Base-by-base conservation (phyloP, 495 filamentous ascomycete species). In the Daldinia concentrica region DNA sequence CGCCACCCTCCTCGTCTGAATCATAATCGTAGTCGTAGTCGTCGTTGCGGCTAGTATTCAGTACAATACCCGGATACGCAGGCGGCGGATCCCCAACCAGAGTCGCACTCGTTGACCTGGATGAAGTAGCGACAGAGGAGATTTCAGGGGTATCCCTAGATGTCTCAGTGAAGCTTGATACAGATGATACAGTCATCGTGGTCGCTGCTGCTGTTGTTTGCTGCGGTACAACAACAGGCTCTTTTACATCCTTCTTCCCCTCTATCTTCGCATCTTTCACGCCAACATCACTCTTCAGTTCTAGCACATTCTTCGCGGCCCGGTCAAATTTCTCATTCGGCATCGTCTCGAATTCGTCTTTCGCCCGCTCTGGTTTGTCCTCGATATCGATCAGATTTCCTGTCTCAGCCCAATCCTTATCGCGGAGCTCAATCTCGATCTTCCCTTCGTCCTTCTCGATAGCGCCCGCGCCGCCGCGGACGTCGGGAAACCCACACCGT, bases 401-500 rank as follows among this genome's bases (percentile, higher is more conserved):
- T 9, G 68, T 72, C 59, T 69, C 59, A 9, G 69, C 67, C 58
- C 69, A 72, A 30, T 80, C 77, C 19, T 55, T 22, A 52, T 82
- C 80, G 2, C 69, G 63, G 19, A 82, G 50, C 50, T 63, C 64
- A 52, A 83, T 86, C 54, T 79, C 76, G 66, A 88, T 79, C 27
- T 85, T 87, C 34, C 83, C 79, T 58, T 88, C 84, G 65, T 92
- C 90, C 37, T 84, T 86, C 56, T 84, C 83, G 4, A 93, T 83
- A 48, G 87, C 86, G 0, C 74, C 77, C 0, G 78, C 61, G 62
- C 80, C 78, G 26, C 79, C 81, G 29, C 89, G 84, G 26, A 92
- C 80, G 55, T 90, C 86, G 32, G 90, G 87, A 45, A 93, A 87
- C 6, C 90, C 92, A 52, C 91, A 90, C 19, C 86, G 84, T 29